Evolutionary conservation across 139 green algal species (phyloP), one percentile per base, ranked within the genome.

Genomic region (Desmodesmus armatus): DNA sequence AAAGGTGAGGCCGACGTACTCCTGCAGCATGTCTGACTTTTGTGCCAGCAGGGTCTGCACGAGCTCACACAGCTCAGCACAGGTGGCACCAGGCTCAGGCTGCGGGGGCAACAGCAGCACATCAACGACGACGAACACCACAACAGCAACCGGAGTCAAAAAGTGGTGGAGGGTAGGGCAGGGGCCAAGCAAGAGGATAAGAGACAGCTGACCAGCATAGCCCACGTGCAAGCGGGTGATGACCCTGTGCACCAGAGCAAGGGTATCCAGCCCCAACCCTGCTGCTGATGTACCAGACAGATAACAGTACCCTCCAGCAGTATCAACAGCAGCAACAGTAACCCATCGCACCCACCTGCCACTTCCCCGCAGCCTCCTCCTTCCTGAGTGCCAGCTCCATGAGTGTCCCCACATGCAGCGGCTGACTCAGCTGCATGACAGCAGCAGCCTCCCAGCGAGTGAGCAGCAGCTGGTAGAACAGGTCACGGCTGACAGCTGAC

Each of bases 381-480:
- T 89, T 63, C 65, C 95, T 87, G 37, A 98, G 83, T 37, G 91
- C 96, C 71, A 93, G 73, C 58, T 85, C 40, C 33, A 94, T 87
- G 60, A 98, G 88, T 70, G 94, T 82, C n/a, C 33, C 31, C 51
- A 97, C 49, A 0, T 51, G 39, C 31, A 90, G 80, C 5, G 92
- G 73, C 5, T 91, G 80, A 23, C 85, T 66, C 63, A 98, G 90
- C 23, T 41, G 15, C 47, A 96, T 85, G 9, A 69, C 66, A 25
- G 23, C 47, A 60, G 86, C 84, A 44, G 39, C 67, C 19, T 85
- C 91, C 39, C 91, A 96, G 17, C 90, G 89, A 27, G 82, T 49
- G 40, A 98, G 89, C 29, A 80, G 87, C 91, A 96, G 93, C 94
- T 98, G 96, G 79, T 97, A 97, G 60, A 97, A 93, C 70, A 98